Conservation (phyloP, 164 flowering plant genomes). For the Vitis labrusca region DNA sequence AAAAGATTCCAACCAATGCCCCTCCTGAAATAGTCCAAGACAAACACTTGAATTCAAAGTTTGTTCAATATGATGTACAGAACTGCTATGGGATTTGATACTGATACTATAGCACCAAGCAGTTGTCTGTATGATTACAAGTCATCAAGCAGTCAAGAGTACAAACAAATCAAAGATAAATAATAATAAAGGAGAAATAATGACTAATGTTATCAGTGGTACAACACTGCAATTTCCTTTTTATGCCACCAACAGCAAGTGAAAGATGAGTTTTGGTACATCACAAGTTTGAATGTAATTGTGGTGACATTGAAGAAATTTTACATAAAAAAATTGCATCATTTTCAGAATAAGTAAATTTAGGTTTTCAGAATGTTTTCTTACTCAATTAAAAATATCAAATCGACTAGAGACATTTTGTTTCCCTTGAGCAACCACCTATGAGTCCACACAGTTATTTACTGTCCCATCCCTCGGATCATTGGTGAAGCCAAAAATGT, state of each 20-base stretch:
- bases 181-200: background rate
- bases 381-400: too few species aligned
- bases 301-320: background rate
- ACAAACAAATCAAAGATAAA: background rate
- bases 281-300: background rate
- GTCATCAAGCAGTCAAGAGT: background rate
- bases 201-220: background rate
- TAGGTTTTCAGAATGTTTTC: too few species aligned
- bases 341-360: too few species aligned
- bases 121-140: background rate
- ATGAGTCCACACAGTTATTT: too few species aligned
- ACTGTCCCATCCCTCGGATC: too few species aligned
- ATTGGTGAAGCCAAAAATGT: too few species aligned
- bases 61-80: background rate
- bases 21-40: constrained; percentile 48
- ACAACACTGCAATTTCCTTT: background rate
- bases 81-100: background rate
- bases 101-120: background rate
- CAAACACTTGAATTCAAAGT: background rate
- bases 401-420: too few species aligned
- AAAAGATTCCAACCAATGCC: constrained; percentile 95
- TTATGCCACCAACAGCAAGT: background rate
- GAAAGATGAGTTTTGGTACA: background rate
- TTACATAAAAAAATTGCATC: background rate
- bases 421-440: too few species aligned